phyloP scores from a whole-genome alignment of 2,329 filamentous ascomycete species.

The Fusarium brevicatenulatum region DNA sequence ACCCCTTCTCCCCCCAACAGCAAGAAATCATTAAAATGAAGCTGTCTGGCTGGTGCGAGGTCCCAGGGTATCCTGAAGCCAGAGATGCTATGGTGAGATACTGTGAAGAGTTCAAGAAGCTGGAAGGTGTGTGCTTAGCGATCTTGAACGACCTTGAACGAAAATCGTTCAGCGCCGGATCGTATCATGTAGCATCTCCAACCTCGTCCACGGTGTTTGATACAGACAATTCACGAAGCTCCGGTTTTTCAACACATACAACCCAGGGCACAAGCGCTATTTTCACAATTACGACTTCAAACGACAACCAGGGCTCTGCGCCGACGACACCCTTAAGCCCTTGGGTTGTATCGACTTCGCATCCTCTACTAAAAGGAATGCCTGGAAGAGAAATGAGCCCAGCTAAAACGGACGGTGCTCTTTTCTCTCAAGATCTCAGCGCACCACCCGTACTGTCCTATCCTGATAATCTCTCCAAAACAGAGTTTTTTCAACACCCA shows the following conservation, averaged over 20 bases:
- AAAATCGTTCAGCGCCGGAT: not conserved
- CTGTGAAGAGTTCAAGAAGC: slow-evolving; percentile 48
- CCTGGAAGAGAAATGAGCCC: slow-evolving; percentile 53
- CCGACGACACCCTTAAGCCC: not conserved
- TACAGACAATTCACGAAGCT: slow-evolving; percentile 17
- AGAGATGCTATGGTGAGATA: slow-evolving; percentile 47
- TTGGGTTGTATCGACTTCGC: slow-evolving; percentile 27
- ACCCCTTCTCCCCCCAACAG: slow-evolving; percentile 32
- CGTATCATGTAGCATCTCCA: not conserved
- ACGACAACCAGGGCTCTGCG: not conserved
- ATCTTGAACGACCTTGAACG: slow-evolving; percentile 37
- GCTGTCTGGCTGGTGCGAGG: slow-evolving; percentile 48
- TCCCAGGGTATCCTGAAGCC: slow-evolving; percentile 45
- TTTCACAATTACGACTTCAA: slow-evolving; percentile 13
- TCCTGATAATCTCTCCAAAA: slow-evolving; percentile 49
- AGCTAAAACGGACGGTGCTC: slow-evolving; percentile 51
- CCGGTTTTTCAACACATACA: slow-evolving; percentile 1
- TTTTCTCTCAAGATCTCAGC: slow-evolving; percentile 47
- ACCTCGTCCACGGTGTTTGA: slow-evolving; percentile 20
- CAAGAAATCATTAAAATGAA: slow-evolving; percentile 45
- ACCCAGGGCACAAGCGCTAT: slow-evolving; percentile 7
- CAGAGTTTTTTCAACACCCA: slow-evolving; percentile 52
- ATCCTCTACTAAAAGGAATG: slow-evolving; percentile 58
- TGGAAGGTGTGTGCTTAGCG: slow-evolving; percentile 46
- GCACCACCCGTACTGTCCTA: slow-evolving; percentile 48